Base-by-base conservation (phyloP, 805 yeast genomes). In the Pichia insulana region DNA sequence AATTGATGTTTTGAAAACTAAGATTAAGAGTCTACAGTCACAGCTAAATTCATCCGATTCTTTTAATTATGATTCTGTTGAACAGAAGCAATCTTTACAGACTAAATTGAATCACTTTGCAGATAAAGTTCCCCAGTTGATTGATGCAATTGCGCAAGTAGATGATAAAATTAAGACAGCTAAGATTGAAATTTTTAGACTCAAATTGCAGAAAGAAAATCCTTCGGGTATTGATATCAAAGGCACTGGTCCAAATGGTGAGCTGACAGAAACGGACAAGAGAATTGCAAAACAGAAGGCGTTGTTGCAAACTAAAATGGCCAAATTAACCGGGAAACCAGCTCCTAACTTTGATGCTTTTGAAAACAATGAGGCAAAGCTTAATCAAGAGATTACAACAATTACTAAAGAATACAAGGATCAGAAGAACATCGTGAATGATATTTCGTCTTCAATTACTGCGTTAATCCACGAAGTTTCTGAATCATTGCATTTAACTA, bases 191-290 rank as follows among this genome's bases (percentile, higher is more conserved):
- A 55, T 82, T 13, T 77, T 74, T 58, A 77, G 80, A 52, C 59
- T 72, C 30, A 62, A 69, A 44, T 63, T 80, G 49, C 70, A 67
- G 38, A 75, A 71, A 50, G 76, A 76, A 48, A 73, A 83, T 54
- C 96, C 96, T 10, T 72, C 77, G 2, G 70, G 80, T 3, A 70
- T 87, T 62, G 65, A 64, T 12, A 71, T 82, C 38, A 68, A 70
- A 22, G 97, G 96, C 4, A 76, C 92, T 6, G 97, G 97, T 7
- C 82, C 87, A 37, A 78, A 82, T 54, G 97, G 97, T 26, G 77
- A 78, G 46, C 74, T 87, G 8, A 89, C 97, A 3, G 96, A 85
- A 20, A 63, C 77, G 12, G 97, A 89, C 57, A 74, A 83, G 46
- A 74, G 83, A 49, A 83, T 83, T 53, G 92, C 90, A 32, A 80